Base-by-base conservation (phyloP, 2,329 filamentous ascomycete genomes). In the Aphanoascus verrucosus region DNA sequence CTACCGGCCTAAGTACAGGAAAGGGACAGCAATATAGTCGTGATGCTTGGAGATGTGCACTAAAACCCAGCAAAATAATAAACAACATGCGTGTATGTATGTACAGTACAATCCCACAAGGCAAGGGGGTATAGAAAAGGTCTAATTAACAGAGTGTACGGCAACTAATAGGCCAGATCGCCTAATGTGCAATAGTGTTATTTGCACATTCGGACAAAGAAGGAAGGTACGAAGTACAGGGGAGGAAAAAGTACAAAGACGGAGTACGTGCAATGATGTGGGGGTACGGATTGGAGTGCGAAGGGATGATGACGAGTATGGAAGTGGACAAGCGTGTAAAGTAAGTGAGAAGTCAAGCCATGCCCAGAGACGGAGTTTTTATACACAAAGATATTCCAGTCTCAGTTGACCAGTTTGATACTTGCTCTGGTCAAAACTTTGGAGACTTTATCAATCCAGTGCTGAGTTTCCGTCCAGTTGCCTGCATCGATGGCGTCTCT, bases 401-500 rank as follows among this genome's bases (percentile, higher is more conserved):
- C 20, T 52, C 47, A 56, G 20, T 60, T 57, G 50, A 74, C 63
- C 55, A 82, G 65, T 53, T 69, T 70, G 50, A 72, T 68, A 40
- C 77, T 79, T 31, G 88, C 88, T 49, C 73, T 69, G 51, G 72
- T 74, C 52, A 96, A 71, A 45, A 88, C 82, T 9, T 71, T 72
- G 1, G 88, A 85, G 20, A 86, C 84, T 68, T 84, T 88, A 59
- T 84, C 74, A 31, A 94, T 77, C 65, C 85, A 80, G 52, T 74
- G 69, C 63, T 85, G 81, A 2, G 86, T 85, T 11, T 79, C 67
- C 1, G 70, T 73, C 85, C 85, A 90, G 61, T 94, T 80, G 23
- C 79, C 78, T 3, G 75, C 78, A 57, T 86, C 80, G 40, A 96
- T 75, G 7, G 85, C 83, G 63, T 96, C 90, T 54, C 88, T 78